phyloP scores from a whole-genome alignment of 306 rosid species.

The Cicer bijugum region DNA sequence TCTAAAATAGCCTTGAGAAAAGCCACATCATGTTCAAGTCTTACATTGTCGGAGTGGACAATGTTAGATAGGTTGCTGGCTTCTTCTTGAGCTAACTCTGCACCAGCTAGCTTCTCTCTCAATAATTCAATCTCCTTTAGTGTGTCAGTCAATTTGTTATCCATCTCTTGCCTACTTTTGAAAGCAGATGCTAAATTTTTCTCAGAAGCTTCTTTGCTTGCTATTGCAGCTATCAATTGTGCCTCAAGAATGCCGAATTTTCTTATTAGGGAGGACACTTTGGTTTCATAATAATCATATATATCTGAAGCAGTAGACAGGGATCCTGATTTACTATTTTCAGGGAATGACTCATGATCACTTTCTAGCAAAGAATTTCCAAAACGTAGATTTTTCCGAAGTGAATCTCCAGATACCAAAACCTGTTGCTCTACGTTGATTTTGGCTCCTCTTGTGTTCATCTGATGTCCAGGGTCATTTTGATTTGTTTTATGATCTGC shows the following conservation, averaged over 20 bases:
- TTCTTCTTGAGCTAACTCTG: constrained; percentile 86
- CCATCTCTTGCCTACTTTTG: constrained; percentile 75
- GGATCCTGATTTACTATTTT: constrained; percentile 59
- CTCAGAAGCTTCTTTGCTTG: constrained; percentile 76
- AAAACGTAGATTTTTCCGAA: constrained; percentile 53
- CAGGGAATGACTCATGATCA: constrained; percentile 53
- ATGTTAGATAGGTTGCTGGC: constrained; percentile 79
- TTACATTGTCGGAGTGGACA: constrained; percentile 89
- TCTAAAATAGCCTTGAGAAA: constrained; percentile 96
- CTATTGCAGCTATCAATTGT: constrained; percentile 76
- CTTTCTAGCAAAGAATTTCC: constrained; percentile 55
- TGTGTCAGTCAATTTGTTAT: constrained; percentile 63
- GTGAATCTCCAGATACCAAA: constrained; percentile 57
- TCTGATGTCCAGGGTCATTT: constrained; percentile 53
- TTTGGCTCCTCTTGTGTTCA: constrained; percentile 54
- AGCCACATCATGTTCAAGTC: constrained; percentile 98
- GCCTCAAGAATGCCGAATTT: constrained; percentile 81
- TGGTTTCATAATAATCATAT: constrained; percentile 74
- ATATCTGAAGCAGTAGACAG: constrained; percentile 63
- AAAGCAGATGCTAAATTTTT: constrained; percentile 69
- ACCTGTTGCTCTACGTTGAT: constrained; percentile 54
- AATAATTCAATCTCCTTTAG: constrained; percentile 72
- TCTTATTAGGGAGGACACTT: constrained; percentile 68
- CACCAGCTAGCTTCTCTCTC: constrained; percentile 74
- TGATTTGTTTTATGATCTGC: constrained; percentile 55